Evolutionary conservation across 495 filamentous ascomycete genomes (phyloP), one percentile per base, ranked within the genome.

Genomic region (Monascus purpureus): DNA sequence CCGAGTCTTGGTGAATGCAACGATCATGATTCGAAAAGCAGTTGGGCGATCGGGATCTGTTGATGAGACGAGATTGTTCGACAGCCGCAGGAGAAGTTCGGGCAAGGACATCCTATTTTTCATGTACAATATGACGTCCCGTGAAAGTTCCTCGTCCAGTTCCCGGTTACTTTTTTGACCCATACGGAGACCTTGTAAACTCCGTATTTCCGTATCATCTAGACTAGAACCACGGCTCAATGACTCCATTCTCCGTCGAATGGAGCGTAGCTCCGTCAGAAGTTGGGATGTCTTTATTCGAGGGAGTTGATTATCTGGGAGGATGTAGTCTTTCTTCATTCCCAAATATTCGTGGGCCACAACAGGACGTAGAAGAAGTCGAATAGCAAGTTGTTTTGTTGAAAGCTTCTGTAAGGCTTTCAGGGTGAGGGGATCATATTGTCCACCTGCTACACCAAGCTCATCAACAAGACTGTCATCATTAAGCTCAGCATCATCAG

Each of bases 391-490:
- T 41, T 65, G 57, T 30, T 49, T 60, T 30, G 61, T 23, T 4
- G 59, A 59, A 8, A 65, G 42, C 25, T 54, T 59, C 27, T 59
- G 54, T 11, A 65, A 53, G 13, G 47, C 57, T 34, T 63, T 62
- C 16, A 52, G 45, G 7, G 55, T 53, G 24, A 51, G 29, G n/a
- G 43, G 19, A 18, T 59, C 56, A 14, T 22, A 9, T 5, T 9
- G 5, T 9, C 20, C 4, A 22, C 9, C 20, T 22, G 5, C 9
- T 9, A 5, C 20, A 9, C 20, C 20, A 22, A 22, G 20, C 4
- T 6, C n/a, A 20, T 35, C 19, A 6, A 11, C 37, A 8, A 40
- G 34, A 34, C 36, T 33, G 9, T 42, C 41, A 8, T 42, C 45
- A 2, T 30, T 31, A 15, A 33, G 30, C 8, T 45, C 33, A 13